Evolutionary conservation across 2,329 filamentous ascomycete genomes (phyloP), one percentile per base, ranked within the genome.

Genomic region (Xylariaceae sp.): DNA sequence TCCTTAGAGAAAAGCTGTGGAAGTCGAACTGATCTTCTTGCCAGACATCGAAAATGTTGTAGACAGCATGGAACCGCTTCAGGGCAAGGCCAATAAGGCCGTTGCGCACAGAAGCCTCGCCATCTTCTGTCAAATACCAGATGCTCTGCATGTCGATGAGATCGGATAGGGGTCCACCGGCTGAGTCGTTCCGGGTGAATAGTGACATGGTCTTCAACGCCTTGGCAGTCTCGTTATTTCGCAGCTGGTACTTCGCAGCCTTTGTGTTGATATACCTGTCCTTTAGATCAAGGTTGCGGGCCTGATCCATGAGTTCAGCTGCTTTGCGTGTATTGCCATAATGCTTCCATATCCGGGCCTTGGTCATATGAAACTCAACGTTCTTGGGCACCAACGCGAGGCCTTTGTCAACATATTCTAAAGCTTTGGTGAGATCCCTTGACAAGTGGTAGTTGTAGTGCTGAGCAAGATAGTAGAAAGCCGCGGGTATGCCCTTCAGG

Each of bases 221-320:
- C 67, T 86, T 86, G 55, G 95, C 90, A 70, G 90, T 94, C 71
- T 97, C 86, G 73, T 97, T 86, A 75, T 96, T 96, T 57, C 94
- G 87, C 52, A 99, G 82, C 74, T 95, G 92, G 73, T 99, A 99
- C 73, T 99, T 99, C 61, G 93, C 92, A 53, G 92, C 88, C 77
- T 99, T 99, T 64, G 92, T 95, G 80, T 99, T 99, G 80, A 97
- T 97, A 73, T 97, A 96, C 50, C 94, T 87, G 72, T 99, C 94
- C 76, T 88, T 91, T 65, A 89, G 85, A 71, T 99, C 95, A 63
- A 97, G 81, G 63, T 85, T 82, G 55, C 94, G 86, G 1, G 94
- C 94, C 65, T 88, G 80, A 67, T 97, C 89, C 91, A 99, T 97
- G 48, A 86, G 83, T 69, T 92, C 88, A 0, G 92, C 85, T 1